Evolutionary conservation across 2,329 filamentous ascomycete species (phyloP), one percentile per base, ranked within the genome.

Genomic region (Fusarium aywerte): DNA sequence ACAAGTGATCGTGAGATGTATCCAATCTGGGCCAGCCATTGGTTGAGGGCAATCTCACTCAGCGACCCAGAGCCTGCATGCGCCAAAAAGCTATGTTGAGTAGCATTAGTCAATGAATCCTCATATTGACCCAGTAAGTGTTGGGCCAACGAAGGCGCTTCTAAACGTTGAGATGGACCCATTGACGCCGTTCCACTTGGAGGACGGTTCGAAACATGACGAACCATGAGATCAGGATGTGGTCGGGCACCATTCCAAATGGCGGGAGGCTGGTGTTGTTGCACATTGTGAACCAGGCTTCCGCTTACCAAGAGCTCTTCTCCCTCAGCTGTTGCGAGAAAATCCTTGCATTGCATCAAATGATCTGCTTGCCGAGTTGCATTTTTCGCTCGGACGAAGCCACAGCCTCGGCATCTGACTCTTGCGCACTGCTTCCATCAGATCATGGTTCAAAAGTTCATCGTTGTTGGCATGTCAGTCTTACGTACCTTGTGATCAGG

Each of bases 361-460:
- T 50, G 47, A 50, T 50, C 47, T 50, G 47, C 47, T 21, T 50
- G 47, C n/a, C 47, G 47, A 21, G 47, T 50, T 50, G 47, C 47
- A 31, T 50, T 50, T 39, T 50, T 50, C 13, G 47, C 47, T 38
- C 47, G 33, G 18, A 50, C 47, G 6, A 50, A 50, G 33, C 47
- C 47, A 39, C 47, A 50, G 25, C 47, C 39, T 50, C 25, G 25
- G 8, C 47, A 50, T 13, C 47, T 33, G 9, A 50, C 47, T 29
- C 47, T 50, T 50, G 47, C 47, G 23, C 47, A 50, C 47, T 50
- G 25, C 33, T 43, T 50, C 5, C 10, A 15, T 50, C 47, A 50
- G 47, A 21, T 5, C 21, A 31, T 50, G 15, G 25, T 50, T 39
- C 47, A 38, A 50, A 50, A 3, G 23, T 31, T 27, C 11, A 23